A percentile compares a stretch with the other conserved stretches of the same genome.
Conservation (phyloP, 78 protist species). For the Dictyostelium firmibasis region DNA sequence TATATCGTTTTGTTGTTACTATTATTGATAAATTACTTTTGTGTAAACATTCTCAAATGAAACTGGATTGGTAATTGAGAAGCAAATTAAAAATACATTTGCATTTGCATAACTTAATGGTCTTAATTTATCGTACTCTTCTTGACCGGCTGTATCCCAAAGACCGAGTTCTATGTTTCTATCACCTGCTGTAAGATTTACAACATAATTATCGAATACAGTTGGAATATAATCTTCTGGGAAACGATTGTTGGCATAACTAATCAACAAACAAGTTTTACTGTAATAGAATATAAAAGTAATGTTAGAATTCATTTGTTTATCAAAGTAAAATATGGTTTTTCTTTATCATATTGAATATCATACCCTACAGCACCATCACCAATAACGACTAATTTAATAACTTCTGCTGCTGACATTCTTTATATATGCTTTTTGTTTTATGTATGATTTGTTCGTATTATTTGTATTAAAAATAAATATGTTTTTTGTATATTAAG, state of each 20-base stretch:
- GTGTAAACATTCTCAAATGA: conserved; percentile 93
- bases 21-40: conserved; percentile 32
- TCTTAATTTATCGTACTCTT: conserved; percentile 93
- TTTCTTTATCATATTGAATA: background rate
- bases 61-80: conserved; percentile 85
- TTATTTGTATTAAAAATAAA: background rate
- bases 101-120: conserved; percentile 92
- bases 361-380: conserved; percentile 85
- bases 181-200: conserved; percentile 95
- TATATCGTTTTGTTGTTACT: background rate
- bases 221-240: conserved; percentile 92
- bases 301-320: background rate
- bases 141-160: conserved; percentile 98
- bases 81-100: conserved; percentile 94
- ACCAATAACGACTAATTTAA: conserved; percentile 83
- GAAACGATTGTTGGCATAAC: conserved; percentile 89
- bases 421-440: conserved; percentile 9
- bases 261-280: conserved; percentile 85
- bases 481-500: background rate
- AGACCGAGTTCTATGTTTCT: conserved; percentile 91
- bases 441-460: background rate
- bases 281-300: background rate
- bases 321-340: background rate
- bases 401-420: conserved; percentile 74
- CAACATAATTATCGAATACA: conserved; percentile 95